Percentiles rank a stretch among this genome's conserved stretches.
Conservation (phyloP, 768 basidiomycete species). For the Dioszegia crocea region DNA sequence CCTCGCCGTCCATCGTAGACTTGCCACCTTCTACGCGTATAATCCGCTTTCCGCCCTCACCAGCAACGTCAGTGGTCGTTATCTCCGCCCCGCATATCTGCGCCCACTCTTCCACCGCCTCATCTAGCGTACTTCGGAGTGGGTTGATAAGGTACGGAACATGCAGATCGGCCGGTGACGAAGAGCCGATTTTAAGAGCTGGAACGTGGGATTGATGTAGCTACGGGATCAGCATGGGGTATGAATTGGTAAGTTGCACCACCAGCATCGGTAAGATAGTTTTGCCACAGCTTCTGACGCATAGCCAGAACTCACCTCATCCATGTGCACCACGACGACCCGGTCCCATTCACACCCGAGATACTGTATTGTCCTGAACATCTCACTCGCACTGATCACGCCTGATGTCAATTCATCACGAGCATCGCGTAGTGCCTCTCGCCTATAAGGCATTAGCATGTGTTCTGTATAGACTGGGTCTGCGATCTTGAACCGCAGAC, state of each 20-base stretch:
- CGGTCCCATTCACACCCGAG: constrained; percentile 41
- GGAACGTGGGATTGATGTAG: constrained; percentile 35
- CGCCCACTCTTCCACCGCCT: constrained; percentile 30
- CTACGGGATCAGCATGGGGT: constrained; percentile 27
- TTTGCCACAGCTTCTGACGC: too few species aligned
- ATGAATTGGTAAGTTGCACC: too few species aligned
- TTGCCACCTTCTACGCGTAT: constrained; percentile 19
- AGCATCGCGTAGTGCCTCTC: constrained; percentile 23
- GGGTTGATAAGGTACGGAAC: constrained; percentile 40
- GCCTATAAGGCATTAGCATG: constrained; percentile 17
- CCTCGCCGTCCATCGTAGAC: not conserved
- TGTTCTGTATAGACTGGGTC: not conserved
- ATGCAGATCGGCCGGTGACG: constrained; percentile 29
- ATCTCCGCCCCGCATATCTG: constrained; percentile 31
- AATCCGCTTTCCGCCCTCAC: constrained; percentile 18
- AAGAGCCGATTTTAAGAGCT: constrained; percentile 13
- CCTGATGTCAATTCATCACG: constrained; percentile 23
- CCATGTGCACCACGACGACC: constrained; percentile 29
- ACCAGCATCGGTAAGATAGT: too few species aligned
- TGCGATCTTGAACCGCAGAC: not conserved
- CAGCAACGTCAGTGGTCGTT: not conserved
- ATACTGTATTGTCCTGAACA: constrained; percentile 27
- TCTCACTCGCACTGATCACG: constrained; percentile 32
- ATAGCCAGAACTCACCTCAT: constrained; percentile 38
- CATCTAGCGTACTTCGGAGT: constrained; percentile 10